phyloP scores from a whole-genome alignment of 257 asterid genomes.

The Solanum rostratum region DNA sequence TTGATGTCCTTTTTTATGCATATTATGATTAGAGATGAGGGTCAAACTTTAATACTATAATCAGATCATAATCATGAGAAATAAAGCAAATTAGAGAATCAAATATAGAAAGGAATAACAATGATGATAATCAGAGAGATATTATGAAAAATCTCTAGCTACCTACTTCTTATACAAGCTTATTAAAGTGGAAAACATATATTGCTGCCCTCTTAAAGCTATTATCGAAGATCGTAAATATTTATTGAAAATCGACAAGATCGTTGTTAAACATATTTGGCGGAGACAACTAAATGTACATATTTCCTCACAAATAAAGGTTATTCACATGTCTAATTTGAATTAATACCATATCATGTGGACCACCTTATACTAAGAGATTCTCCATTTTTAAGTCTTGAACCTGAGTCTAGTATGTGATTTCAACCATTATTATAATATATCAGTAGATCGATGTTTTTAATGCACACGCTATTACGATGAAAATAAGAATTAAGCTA shows the following conservation, averaged over 20 bases:
- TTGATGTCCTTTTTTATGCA: slow-evolving; percentile 3
- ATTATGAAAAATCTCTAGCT: neutral
- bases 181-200: neutral
- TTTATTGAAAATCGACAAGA: neutral
- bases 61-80: neutral
- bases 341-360: neutral
- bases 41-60: neutral
- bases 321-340: neutral
- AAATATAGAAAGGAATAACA: neutral
- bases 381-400: neutral
- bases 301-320: neutral
- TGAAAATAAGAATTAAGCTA: neutral
- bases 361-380: neutral
- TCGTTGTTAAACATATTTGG: neutral
- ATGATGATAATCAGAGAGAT: neutral
- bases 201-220: neutral
- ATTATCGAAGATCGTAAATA: neutral
- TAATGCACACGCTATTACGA: neutral
- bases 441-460: neutral
- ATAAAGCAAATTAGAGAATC: neutral
- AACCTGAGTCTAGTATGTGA: neutral
- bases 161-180: neutral
- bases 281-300: neutral
- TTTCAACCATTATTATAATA: neutral
- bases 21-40: neutral